phyloP scores from a whole-genome alignment of 495 filamentous ascomycete species.

The Barbatosphaeria neglecta region DNA sequence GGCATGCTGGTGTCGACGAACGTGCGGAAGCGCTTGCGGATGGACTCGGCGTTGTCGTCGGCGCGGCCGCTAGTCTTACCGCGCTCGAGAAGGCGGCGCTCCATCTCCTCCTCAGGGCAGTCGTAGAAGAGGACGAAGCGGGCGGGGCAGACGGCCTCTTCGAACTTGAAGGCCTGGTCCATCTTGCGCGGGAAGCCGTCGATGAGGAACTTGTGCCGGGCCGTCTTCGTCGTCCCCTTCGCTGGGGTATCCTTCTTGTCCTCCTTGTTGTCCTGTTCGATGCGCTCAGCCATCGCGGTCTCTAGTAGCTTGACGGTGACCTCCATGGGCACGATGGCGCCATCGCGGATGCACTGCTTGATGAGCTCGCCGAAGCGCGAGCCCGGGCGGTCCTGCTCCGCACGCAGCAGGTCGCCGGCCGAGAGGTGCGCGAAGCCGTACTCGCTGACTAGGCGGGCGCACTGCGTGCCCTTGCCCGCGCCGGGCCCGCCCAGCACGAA shows the following conservation, averaged over 20 bases:
- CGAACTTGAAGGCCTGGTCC: slow-evolving; percentile 90
- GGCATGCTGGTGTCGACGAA: slow-evolving; percentile 96
- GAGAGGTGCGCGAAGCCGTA: slow-evolving; percentile 88
- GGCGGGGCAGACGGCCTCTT: slow-evolving; percentile 73
- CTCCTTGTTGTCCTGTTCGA: slow-evolving; percentile 20
- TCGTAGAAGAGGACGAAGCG: slow-evolving; percentile 83
- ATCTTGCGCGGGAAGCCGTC: slow-evolving; percentile 95
- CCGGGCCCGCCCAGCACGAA: slow-evolving; percentile 74
- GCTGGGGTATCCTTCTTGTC: slow-evolving; percentile 11
- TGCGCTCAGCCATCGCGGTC: slow-evolving; percentile 69
- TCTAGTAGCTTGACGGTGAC: slow-evolving; percentile 90
- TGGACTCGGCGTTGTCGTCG: slow-evolving; percentile 91
- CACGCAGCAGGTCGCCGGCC: slow-evolving; percentile 86
- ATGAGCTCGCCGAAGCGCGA: slow-evolving; percentile 85
- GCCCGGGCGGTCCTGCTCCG: slow-evolving; percentile 77
- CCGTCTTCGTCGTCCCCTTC: too few relatives aligned
- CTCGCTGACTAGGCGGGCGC: slow-evolving; percentile 74
- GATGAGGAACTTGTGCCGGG: slow-evolving; percentile 61
- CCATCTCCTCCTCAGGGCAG: slow-evolving; percentile 80
- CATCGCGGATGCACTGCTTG: slow-evolving; percentile 78
- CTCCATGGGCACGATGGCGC: slow-evolving; percentile 95
- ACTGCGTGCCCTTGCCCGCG: slow-evolving; percentile 78
- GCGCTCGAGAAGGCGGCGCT: slow-evolving; percentile 67
- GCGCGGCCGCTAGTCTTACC: slow-evolving; percentile 83
- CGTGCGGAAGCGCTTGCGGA: slow-evolving; percentile 86